These are phyloP conservation scores for Ettlia oleoabundans DNA, from an alignment of 139 green algal species.

Conservation along the genomic window DNA sequence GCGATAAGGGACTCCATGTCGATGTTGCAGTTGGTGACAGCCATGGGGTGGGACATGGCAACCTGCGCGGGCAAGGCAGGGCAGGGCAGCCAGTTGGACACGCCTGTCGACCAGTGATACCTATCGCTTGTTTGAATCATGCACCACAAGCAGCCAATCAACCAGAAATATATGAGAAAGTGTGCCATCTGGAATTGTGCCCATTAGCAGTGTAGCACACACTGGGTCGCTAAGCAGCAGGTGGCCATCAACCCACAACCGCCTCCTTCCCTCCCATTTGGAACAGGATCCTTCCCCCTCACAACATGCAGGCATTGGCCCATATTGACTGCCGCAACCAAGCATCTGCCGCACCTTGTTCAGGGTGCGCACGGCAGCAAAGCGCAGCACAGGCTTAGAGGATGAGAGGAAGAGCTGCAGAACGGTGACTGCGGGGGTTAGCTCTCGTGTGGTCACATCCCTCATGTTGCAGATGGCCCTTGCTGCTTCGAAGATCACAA, in stretches of 20 bases:
- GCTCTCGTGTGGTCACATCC: constrained; percentile 90
- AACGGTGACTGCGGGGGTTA: constrained; percentile 95
- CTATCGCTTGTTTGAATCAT: too few relatives aligned
- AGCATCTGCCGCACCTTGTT: constrained; percentile 68
- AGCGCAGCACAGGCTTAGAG: constrained; percentile 96
- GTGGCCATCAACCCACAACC: too few relatives aligned
- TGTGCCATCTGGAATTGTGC: too few relatives aligned
- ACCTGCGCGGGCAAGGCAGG: constrained; percentile 55
- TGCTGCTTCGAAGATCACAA: constrained; percentile 91
- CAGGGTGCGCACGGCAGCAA: constrained; percentile 90
- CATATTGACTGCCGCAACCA: too few relatives aligned
- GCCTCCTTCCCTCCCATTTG: too few relatives aligned
- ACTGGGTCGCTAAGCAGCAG: too few relatives aligned
- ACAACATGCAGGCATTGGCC: neutral
- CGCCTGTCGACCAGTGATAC: too few relatives aligned
- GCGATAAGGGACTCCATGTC: constrained; percentile 98
- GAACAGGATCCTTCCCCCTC: too few relatives aligned
- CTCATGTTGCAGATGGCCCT: constrained; percentile 93
- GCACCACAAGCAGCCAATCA: too few relatives aligned
- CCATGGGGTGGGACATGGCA: constrained; percentile 92
- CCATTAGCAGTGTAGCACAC: too few relatives aligned
- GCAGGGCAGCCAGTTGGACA: neutral
- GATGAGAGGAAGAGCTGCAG: constrained; percentile 97
- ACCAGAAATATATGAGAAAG: too few relatives aligned
- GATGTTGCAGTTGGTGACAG: constrained; percentile 98